Evolutionary conservation across 2,329 filamentous ascomycete genomes (phyloP), one percentile per base, ranked within the genome.

Genomic region (Stromatinia cepivora): DNA sequence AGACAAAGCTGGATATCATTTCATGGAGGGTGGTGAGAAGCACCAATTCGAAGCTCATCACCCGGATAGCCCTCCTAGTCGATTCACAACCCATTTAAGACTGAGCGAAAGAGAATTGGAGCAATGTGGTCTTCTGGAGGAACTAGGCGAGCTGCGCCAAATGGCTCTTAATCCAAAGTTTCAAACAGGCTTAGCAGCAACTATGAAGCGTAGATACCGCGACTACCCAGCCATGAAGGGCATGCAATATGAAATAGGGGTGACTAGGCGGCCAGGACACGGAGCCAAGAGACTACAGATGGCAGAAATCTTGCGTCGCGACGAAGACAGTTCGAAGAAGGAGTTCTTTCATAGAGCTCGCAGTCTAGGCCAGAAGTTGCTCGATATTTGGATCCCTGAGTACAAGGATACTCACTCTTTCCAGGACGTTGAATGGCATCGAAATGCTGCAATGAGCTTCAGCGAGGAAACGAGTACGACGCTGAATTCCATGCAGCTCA

Each of bases 21-120:
- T 58, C 56, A 58, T 58, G 34, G 25, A 58, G 3, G 56, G 56
- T 42, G 56, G 56, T n/a, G 36, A 58, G 56, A 58, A 42, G 56
- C 56, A 58, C 11, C 56, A 25, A 42, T 58, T 58, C 1, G 56
- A 58, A 42, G 56, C 56, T 8, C 13, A 42, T 5, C 56, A 58
- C 36, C 36, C 36, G 4, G 34, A 42, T 25, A 58, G 42, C 15
- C 36, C 56, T 20, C 56, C 56, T 6, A 58, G 22, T 15, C 56
- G 36, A 7, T 58, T 58, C 25, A 42, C 56, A 25, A 58, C 10
- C 6, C 56, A 58, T 17, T 36, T 58, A 8, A 11, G 56, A 13
- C 56, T 58, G 9, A 58, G 56, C 22, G 56, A 58, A 22, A 42
- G 20, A 28, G 56, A 58, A n/a, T n/a, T 58, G 6, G 36, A 11